A percentile compares a stretch with the other conserved stretches of the same genome.
Conservation (phyloP, 176 grass and related monocot genomes). For the Oryza rufipogon region DNA sequence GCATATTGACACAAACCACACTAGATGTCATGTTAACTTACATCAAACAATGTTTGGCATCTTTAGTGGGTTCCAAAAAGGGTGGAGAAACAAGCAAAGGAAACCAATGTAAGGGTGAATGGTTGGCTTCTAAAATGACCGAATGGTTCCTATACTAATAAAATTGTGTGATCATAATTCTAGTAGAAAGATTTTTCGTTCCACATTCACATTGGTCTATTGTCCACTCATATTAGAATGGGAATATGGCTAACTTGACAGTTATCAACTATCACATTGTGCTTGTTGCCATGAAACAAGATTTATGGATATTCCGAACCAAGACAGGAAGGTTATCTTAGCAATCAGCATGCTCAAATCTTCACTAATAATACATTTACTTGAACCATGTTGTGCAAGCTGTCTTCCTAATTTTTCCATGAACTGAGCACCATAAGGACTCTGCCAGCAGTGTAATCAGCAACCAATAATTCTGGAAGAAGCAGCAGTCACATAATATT, state of each 20-base stretch:
- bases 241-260: not conserved
- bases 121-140: slow-evolving; percentile 12
- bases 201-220: slow-evolving; percentile 11
- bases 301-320: slow-evolving; percentile 40
- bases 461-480: slow-evolving; percentile 65
- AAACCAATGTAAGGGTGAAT: slow-evolving; percentile 11
- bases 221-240: slow-evolving; percentile 27
- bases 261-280: slow-evolving; percentile 37
- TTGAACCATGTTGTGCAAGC: slow-evolving; percentile 52
- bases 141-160: not conserved
- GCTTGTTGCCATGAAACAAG: slow-evolving; percentile 32
- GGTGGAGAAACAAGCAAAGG: not conserved
- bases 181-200: not conserved
- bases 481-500: slow-evolving; percentile 56
- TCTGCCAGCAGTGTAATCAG: slow-evolving; percentile 58
- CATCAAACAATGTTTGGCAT: slow-evolving; percentile 23
- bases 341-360: slow-evolving; percentile 40
- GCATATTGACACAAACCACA: not conserved
- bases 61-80: slow-evolving; percentile 1
- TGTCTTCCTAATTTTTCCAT: slow-evolving; percentile 54
- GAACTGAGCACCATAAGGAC: slow-evolving; percentile 64
- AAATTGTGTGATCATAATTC: slow-evolving; percentile 5
- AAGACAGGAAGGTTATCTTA: slow-evolving; percentile 34
- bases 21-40: slow-evolving; percentile 16
- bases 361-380: slow-evolving; percentile 41